These are phyloP conservation scores for Exutisphaerella laricina DNA, from an alignment of 2,329 filamentous ascomycete genomes.

Conservation along the genomic window DNA sequence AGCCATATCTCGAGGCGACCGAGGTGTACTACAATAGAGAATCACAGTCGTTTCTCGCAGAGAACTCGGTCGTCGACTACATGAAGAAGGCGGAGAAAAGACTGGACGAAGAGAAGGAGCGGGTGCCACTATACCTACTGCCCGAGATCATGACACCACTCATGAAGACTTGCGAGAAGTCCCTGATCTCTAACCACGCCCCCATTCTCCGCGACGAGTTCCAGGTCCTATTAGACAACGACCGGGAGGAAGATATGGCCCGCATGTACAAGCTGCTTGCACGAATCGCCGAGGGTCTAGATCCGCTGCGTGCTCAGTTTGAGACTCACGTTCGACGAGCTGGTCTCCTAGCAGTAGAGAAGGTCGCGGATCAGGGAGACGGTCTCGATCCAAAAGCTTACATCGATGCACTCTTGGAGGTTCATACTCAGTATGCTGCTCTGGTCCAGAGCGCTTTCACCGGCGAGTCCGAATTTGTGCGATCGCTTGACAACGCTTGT, in stretches of 20 bases:
- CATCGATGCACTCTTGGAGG: constrained; percentile 83
- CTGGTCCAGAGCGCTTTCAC: constrained; percentile 90
- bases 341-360: constrained; percentile 80
- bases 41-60: constrained; percentile 87
- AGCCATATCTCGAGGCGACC: constrained; percentile 82
- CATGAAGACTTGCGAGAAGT: constrained; percentile 81
- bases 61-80: constrained; percentile 97
- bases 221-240: constrained; percentile 85
- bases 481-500: constrained; percentile 93
- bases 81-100: constrained; percentile 98
- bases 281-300: constrained; percentile 83
- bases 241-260: constrained; percentile 90
- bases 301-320: constrained; percentile 79
- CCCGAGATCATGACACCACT: constrained; percentile 78
- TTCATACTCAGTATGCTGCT: constrained; percentile 86
- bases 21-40: constrained; percentile 82
- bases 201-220: constrained; percentile 88
- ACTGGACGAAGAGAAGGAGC: constrained; percentile 87
- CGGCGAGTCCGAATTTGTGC: constrained; percentile 93
- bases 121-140: constrained; percentile 86
- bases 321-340: constrained; percentile 90
- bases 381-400: constrained; percentile 75
- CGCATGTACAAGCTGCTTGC: constrained; percentile 92
- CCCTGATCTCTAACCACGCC: constrained; percentile 84
- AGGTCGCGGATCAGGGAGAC: constrained; percentile 81